Evolutionary conservation across 2,329 filamentous ascomycete genomes (phyloP), one percentile per base, ranked within the genome.

Genomic region (Beauveria varroae): DNA sequence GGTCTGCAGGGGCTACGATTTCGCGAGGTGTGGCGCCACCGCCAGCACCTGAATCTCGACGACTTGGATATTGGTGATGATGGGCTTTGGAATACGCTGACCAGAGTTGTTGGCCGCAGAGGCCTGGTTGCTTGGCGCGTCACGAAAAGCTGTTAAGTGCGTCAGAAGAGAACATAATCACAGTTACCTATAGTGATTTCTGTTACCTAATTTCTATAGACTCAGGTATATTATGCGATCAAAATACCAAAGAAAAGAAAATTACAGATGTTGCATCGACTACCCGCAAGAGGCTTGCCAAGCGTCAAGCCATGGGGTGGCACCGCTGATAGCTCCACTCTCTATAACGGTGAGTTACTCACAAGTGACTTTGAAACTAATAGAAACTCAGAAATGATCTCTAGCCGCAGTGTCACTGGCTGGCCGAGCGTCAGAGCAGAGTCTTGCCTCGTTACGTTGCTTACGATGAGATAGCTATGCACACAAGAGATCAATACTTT

Each of bases 41-140:
- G 74, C 52, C 78, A 80, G 60, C 90, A 93, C 72, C 73, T 93
- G 40, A 92, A 91, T 68, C 75, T 93, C 47, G 90, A 93, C 72
- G 90, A 93, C 73, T 77, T 93, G 70, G 89, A 93, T 69, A 91
- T 90, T 77, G 88, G 78, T 2, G 86, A 89, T 63, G 89, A 93
- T 67, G 90, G 90, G 6, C 78, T 93, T 56, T 88, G 85, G 86
- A 78, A 82, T 63, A 93, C 90, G 8, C 72, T 93, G 51, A 76
- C 79, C 41, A 78, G 89, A 66, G 88, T 92, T 4, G 74, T 91
- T 65, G 86, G 86, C 43, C 78, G 84, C 65, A 76, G 86, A 55
- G 86, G 86, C 6, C 72, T 88, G 18, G 81, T 79, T 40, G 82
- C 80, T 43, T 88, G 85, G 85, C 81, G 84, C 62, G 81, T 88